Evolutionary conservation across 129 eudicot genomes (phyloP).

Genomic region (Artemisia tridentata): DNA sequence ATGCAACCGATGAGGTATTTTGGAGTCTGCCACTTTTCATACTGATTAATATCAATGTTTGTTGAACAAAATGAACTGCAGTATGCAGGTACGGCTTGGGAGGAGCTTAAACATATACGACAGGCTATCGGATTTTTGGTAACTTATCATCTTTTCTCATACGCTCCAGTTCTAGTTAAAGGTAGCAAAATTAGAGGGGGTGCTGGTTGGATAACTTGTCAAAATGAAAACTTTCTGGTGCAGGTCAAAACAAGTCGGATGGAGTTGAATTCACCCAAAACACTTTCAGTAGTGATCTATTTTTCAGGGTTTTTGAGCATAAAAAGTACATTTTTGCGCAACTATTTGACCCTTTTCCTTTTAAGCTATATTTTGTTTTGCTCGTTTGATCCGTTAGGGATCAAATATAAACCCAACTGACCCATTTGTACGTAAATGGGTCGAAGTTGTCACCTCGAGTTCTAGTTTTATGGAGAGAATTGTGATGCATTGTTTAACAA

Average conservation of each 20-base stretch:
- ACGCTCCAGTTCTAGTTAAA: background rate
- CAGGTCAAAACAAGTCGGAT: no score
- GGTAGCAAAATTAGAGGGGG: background rate
- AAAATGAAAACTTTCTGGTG: no score
- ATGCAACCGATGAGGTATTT: conserved; percentile 85
- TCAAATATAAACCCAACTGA: no score
- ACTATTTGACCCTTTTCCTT: no score
- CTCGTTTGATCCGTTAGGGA: no score
- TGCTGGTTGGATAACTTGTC: no score
- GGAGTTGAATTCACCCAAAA: no score
- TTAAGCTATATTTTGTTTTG: no score
- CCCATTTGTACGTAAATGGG: no score
- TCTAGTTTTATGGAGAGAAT: background rate
- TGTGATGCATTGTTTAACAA: conserved; percentile 4
- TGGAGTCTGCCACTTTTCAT: conserved; percentile 7
- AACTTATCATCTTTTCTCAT: conserved; percentile 11
- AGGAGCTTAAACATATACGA: conserved; percentile 91
- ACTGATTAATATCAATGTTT: background rate
- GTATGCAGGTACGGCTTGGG: conserved; percentile 98
- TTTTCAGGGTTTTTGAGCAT: no score
- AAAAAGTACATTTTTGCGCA: no score
- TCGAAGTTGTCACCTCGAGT: background rate
- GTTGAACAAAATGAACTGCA: conserved; percentile 44
- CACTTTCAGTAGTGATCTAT: no score
- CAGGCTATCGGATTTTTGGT: conserved; percentile 98